Percentiles rank a stretch among this genome's conserved stretches.
Evolutionary conservation across 139 green algal genomes (phyloP).

Genomic region (Yamagishiella unicocca): DNA sequence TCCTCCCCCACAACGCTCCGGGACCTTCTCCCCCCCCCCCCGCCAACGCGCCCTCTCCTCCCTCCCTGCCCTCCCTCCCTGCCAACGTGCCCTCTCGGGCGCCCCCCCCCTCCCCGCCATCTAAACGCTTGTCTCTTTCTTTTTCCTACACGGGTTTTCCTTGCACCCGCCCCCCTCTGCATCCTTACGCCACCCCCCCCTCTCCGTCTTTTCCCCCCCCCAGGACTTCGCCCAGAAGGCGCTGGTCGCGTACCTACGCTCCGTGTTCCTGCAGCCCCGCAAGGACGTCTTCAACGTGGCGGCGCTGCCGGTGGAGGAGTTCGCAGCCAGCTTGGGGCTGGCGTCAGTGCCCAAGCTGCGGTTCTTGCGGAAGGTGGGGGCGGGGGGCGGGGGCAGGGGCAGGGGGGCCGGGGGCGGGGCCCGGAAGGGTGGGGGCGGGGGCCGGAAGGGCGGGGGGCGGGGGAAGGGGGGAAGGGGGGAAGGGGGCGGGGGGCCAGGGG

Average conservation of each 20-base stretch:
- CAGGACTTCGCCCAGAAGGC: conserved; percentile 90
- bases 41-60: neutral
- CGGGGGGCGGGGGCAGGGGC: neutral
- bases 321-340: conserved; percentile 86
- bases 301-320: conserved; percentile 81
- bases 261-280: conserved; percentile 89
- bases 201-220: neutral
- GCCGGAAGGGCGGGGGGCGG: neutral
- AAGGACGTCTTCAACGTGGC: conserved; percentile 88
- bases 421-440: neutral
- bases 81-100: neutral
- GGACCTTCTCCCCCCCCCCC: neutral
- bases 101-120: neutral
- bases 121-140: neutral
- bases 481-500: no score
- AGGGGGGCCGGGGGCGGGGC: no score
- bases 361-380: conserved; percentile 79
- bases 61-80: neutral
- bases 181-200: no score
- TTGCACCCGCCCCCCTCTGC: no score
- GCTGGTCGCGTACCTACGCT: conserved; percentile 90
- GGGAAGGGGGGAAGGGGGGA: neutral
- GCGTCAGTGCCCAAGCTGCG: conserved; percentile 84
- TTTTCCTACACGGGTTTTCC: no score
- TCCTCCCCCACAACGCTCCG: no score